Percentiles rank a stretch among this genome's conserved stretches.
These are phyloP conservation scores for Gnaphalium uliginosum DNA, from an alignment of 129 eudicot genomes.

Conservation along the genomic window DNA sequence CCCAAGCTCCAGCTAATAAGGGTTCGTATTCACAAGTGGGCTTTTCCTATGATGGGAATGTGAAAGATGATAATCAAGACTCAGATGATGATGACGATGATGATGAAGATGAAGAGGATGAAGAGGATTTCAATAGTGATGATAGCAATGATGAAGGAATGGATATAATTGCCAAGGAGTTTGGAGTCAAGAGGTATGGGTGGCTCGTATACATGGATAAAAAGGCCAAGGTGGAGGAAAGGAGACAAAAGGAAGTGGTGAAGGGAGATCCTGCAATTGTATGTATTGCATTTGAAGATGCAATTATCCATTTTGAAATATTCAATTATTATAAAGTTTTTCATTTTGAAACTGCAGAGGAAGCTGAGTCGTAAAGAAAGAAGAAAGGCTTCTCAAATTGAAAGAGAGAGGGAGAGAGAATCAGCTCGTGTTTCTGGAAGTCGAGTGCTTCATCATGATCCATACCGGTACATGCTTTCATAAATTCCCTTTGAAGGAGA, in stretches of 20 bases:
- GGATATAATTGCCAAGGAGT: slow-evolving; percentile 95
- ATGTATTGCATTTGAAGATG: slow-evolving; percentile 28
- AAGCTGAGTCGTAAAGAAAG: slow-evolving; percentile 98
- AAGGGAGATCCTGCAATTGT: slow-evolving; percentile 98
- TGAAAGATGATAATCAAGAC: slow-evolving; percentile 61
- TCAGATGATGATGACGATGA: slow-evolving; percentile 83
- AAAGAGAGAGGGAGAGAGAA: slow-evolving; percentile 90
- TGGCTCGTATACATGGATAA: slow-evolving; percentile 99
- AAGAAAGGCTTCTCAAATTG: slow-evolving; percentile 92
- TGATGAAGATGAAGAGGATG: slow-evolving; percentile 84
- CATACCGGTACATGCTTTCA: slow-evolving; percentile 60
- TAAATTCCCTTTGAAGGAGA: too few species aligned
- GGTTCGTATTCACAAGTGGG: slow-evolving; percentile 96
- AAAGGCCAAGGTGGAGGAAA: slow-evolving; percentile 94
- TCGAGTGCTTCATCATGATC: slow-evolving; percentile 83
- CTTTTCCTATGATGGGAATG: slow-evolving; percentile 88
- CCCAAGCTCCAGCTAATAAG: slow-evolving; percentile 66
- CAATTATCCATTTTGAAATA: not conserved
- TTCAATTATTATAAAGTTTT: not conserved
- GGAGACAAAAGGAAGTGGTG: slow-evolving; percentile 89
- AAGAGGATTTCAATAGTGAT: slow-evolving; percentile 94
- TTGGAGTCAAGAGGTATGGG: slow-evolving; percentile 97
- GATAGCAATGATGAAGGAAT: slow-evolving; percentile 95
- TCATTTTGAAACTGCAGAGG: slow-evolving; percentile 49
- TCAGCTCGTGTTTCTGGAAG: slow-evolving; percentile 69